Evolutionary conservation across 2,329 filamentous ascomycete species (phyloP), one percentile per base, ranked within the genome.

Genomic region (Fusarium anthophilum): DNA sequence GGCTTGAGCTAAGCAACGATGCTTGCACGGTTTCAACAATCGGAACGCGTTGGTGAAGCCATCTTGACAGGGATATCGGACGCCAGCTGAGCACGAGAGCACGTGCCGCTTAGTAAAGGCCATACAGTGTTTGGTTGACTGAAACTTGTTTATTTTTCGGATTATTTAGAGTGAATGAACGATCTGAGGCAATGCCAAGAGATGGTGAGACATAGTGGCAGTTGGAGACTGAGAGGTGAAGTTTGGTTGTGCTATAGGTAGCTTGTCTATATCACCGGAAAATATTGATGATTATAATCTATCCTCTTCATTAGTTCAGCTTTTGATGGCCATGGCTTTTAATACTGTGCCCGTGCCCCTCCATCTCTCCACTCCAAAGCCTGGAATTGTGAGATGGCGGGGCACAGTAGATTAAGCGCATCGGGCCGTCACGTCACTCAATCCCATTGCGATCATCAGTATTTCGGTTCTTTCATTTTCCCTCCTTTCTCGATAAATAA

Each of bases 371-470:
- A 70, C 60, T 70, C 47, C 76, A 62, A 77, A 66, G 57, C 59
- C 38, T 63, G 63, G 73, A 69, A 74, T 69, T 64, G 44, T 28
- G 47, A 74, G 71, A 78, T 76, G 74, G 76, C 72, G 76, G 76
- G 76, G 76, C 63, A 74, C 59, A 67, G 72, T 63, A 74, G 65
- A 70, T 74, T 70, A 72, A 75, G 66, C 73, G 71, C 70, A 77
- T 73, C 65, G 75, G 74, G 54, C 65, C 65, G 70, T 75, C 76
- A 77, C 74, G 76, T 77, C 76, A 77, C 71, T 66, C 39, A 69
- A 59, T 63, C 28, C 53, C 37, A 37, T 58, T 66, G 73, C 76
- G 71, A 73, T 70, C 48, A 74, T 74, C 66, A 65, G 66, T 62
- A 72, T 75, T 69, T 69, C 73, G 53, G 47, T 73, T 69, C 55